A percentile compares a stretch with the other conserved stretches of the same genome.
phyloP scores from a whole-genome alignment of 2,329 filamentous ascomycete species.

The Gaeumannomyces sp. region DNA sequence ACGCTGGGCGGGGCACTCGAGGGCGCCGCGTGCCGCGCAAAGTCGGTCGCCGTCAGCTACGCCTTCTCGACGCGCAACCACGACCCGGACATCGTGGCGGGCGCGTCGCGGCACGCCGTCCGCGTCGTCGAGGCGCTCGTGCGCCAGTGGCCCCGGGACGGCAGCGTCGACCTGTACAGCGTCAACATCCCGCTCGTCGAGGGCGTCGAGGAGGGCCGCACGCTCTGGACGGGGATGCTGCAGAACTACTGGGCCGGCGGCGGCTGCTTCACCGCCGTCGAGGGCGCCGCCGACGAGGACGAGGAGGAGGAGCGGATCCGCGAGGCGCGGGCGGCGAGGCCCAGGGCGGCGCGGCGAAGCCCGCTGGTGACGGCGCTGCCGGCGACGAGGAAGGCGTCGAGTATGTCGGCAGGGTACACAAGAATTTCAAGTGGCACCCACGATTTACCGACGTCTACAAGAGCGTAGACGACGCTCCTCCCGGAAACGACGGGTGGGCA shows the following conservation, averaged over 20 bases:
- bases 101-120: slow-evolving; percentile 67
- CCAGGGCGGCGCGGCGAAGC: slow-evolving; percentile 23
- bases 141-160: slow-evolving; percentile 62
- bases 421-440: slow-evolving; percentile 93
- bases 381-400: slow-evolving; percentile 24
- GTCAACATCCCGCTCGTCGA: slow-evolving; percentile 85
- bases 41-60: slow-evolving; percentile 77
- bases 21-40: slow-evolving; percentile 63
- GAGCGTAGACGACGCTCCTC: slow-evolving; percentile 71
- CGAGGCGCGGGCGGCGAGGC: slow-evolving; percentile 48
- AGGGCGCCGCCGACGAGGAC: slow-evolving; percentile 58
- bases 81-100: slow-evolving; percentile 72
- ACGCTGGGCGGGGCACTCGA: slow-evolving; percentile 74
- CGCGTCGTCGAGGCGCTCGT: slow-evolving; percentile 73
- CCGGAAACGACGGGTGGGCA: slow-evolving; percentile 89
- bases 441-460: slow-evolving; percentile 80
- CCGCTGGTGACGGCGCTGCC: slow-evolving; percentile 11
- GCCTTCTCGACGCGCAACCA: slow-evolving; percentile 86
- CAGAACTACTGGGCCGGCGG: slow-evolving; percentile 87
- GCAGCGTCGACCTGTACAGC: slow-evolving; percentile 73
- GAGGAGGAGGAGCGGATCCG: slow-evolving; percentile 65
- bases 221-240: slow-evolving; percentile 78
- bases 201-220: slow-evolving; percentile 63
- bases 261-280: slow-evolving; percentile 79
- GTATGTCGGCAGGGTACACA: slow-evolving; percentile 48